These are phyloP conservation scores for Mycena filopes DNA, from an alignment of 768 basidiomycete genomes.

Conservation along the genomic window DNA sequence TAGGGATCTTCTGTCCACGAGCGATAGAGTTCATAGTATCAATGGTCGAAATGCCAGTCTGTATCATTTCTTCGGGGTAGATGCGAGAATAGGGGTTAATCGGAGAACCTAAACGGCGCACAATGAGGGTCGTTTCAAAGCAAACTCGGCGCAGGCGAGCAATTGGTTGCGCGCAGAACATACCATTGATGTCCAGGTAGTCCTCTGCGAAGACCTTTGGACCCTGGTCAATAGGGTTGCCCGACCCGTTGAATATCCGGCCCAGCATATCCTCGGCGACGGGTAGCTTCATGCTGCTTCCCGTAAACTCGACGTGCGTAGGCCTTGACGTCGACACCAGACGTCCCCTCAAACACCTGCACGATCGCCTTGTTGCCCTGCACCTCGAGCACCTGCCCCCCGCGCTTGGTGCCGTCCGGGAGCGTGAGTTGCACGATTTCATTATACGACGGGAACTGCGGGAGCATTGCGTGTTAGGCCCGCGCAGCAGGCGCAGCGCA, in stretches of 20 bases:
- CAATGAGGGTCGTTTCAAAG: slow-evolving; percentile 24
- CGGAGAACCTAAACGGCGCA: slow-evolving; percentile 77
- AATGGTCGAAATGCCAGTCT: slow-evolving; percentile 99
- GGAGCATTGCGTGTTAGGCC: slow-evolving; percentile 12
- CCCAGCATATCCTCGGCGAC: slow-evolving; percentile 99
- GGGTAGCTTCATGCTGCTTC: slow-evolving; percentile 98
- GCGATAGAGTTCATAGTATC: slow-evolving; percentile 99
- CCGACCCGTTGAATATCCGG: slow-evolving; percentile 98
- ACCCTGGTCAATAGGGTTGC: slow-evolving; percentile 97
- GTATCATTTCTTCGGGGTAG: slow-evolving; percentile 99
- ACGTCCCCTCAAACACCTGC: slow-evolving; percentile 98
- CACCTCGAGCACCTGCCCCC: slow-evolving; percentile 97
- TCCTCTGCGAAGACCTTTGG: slow-evolving; percentile 99
- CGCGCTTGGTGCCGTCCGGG: slow-evolving; percentile 94
- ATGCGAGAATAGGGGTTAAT: slow-evolving; percentile 99
- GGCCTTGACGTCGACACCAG: slow-evolving; percentile 96
- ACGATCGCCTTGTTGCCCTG: slow-evolving; percentile 99
- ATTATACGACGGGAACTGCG: slow-evolving; percentile 95
- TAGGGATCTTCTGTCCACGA: slow-evolving; percentile 99
- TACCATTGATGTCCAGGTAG: slow-evolving; percentile 98
- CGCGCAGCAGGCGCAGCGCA: background rate
- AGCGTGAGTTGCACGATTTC: slow-evolving; percentile 97
- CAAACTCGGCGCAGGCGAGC: slow-evolving; percentile 18
- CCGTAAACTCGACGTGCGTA: slow-evolving; percentile 99
- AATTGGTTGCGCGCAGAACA: slow-evolving; percentile 35